A percentile compares a stretch with the other conserved stretches of the same genome.
These are phyloP conservation scores for Aristolochia fimbriata DNA, from an alignment of 164 flowering plant species.

Conservation along the genomic window DNA sequence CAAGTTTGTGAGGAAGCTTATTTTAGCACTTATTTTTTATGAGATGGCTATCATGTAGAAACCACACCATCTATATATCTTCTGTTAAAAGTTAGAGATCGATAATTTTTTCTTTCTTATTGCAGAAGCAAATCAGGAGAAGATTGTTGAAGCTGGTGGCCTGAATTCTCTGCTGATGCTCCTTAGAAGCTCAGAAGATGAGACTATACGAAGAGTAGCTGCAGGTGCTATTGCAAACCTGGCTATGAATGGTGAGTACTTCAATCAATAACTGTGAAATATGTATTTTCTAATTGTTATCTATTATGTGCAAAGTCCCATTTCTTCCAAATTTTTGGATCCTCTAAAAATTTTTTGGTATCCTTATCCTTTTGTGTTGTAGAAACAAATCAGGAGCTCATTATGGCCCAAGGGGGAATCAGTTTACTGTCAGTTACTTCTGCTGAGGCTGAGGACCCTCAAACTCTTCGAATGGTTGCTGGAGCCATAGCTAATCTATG, in stretches of 20 bases:
- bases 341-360: no score
- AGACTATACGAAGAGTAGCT: conserved; percentile 84
- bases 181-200: conserved; percentile 74
- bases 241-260: conserved; percentile 83
- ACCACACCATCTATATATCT: no score
- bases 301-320: neutral
- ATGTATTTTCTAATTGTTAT: neutral
- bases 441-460: conserved; percentile 83
- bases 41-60: no score
- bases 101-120: conserved; percentile 1
- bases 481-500: conserved; percentile 98
- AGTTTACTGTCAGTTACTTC: conserved; percentile 66
- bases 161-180: conserved; percentile 79
- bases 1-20: no score
- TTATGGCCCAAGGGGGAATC: conserved; percentile 91
- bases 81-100: no score
- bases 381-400: conserved; percentile 97
- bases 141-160: conserved; percentile 94
- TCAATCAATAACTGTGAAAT: neutral
- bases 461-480: conserved; percentile 98
- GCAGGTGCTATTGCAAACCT: conserved; percentile 98
- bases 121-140: conserved; percentile 84
- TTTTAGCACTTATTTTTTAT: no score
- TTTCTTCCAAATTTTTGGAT: neutral
- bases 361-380: conserved; percentile 7